phyloP scores from a whole-genome alignment of 176 grass and related monocot species.

The Thinopyrum elongatum region DNA sequence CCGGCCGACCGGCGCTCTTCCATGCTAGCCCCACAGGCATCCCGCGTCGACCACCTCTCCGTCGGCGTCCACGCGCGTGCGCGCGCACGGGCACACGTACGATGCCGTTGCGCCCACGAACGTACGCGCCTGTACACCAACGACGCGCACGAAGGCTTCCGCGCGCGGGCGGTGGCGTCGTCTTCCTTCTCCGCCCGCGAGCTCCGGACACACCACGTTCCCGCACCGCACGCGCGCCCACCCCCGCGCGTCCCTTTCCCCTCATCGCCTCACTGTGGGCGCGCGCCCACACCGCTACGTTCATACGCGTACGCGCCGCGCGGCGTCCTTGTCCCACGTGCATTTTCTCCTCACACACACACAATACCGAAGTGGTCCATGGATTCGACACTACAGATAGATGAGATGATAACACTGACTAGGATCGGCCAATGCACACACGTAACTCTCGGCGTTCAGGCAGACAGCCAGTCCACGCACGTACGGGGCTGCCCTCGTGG shows the following conservation, averaged over 20 bases:
- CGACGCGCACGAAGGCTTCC: too few species aligned
- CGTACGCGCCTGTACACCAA: too few species aligned
- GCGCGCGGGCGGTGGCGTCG: neutral
- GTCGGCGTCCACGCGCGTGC: neutral
- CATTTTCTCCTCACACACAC: neutral
- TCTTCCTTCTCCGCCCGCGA: slow-evolving; percentile 24
- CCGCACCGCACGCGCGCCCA: neutral
- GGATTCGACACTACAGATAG: neutral
- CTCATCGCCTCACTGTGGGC: slow-evolving; percentile 10
- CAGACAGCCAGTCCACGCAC: neutral
- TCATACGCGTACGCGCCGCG: neutral
- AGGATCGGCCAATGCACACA: too few species aligned
- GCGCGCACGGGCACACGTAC: neutral
- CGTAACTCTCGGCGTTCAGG: neutral
- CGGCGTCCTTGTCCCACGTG: neutral
- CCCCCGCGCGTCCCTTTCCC: neutral
- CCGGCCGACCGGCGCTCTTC: neutral
- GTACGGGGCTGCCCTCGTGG: neutral
- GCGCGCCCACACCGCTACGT: neutral
- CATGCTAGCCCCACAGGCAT: neutral
- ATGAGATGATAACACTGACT: too few species aligned
- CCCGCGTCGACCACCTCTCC: too few species aligned
- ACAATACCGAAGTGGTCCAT: neutral
- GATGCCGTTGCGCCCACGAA: neutral
- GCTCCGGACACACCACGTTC: slow-evolving; percentile 37